Evolutionary conservation across 2,329 filamentous ascomycete genomes (phyloP), one percentile per base, ranked within the genome.

Genomic region (Sphaceloma murrayae): DNA sequence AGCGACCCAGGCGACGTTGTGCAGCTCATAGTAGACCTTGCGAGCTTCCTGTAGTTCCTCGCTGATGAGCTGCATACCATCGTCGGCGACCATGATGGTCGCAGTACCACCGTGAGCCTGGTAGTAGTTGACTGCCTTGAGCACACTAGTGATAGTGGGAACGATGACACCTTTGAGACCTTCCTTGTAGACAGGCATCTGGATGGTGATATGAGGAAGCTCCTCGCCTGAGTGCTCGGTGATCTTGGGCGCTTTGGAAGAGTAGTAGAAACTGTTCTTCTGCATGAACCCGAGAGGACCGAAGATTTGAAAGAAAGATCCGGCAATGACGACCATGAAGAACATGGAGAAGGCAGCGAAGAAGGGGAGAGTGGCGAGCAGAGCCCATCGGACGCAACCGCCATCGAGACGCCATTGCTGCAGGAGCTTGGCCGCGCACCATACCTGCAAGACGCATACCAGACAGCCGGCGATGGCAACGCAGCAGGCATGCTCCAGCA

Each of bases 21-120:
- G 61, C 47, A 69, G 67, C 8, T 68, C 66, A 53, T 69, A 69
- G 51, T 67, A 70, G 32, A 68, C 66, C 45, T 67, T 63, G 16
- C 66, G 57, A 21, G 60, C 62, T 39, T 58, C 58, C 4, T 64
- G 62, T 10, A 67, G 62, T 7, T 67, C 62, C 7, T 61, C 55
- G 5, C 68, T 60, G 10, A 81, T 64, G 21, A 78, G 59, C 55
- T 80, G 77, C 70, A 81, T 75, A 45, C 78, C 78, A 51, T 82
- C 78, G 44, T 82, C 78, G 49, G 81, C 80, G 55, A 82, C 62
- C 53, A 80, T 79, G 49, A 82, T 78, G 52, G 74, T 80, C 14
- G 78, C 78, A 1, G 75, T 73, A 5, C 78, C 78, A 10, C 78
- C 78, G 51, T 67, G 61, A 52, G 69, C 61, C 48, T 70, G 67